Percentiles rank a stretch among this genome's conserved stretches.
Conservation (phyloP, 169 alveolate species). For the Fabrea salina region DNA sequence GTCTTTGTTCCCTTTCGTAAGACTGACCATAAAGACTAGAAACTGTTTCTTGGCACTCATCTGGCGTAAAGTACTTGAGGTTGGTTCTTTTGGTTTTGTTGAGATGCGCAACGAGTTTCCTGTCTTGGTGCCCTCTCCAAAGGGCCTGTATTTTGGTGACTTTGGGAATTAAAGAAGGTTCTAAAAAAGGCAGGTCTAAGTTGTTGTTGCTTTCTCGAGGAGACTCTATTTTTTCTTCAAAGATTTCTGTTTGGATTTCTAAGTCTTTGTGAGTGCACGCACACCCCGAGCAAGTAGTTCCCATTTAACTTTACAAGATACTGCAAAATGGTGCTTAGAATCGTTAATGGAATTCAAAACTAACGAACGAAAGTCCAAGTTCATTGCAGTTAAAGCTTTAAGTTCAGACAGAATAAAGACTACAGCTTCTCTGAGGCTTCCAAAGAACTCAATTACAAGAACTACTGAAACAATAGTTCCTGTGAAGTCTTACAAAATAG, state of each 20-base stretch:
- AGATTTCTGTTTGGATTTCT: background rate
- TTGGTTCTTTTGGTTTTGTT: background rate
- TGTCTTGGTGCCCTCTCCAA: slow-evolving; percentile 20
- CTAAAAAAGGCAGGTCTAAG: background rate
- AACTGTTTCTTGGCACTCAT: background rate
- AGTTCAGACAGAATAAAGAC: too few species aligned
- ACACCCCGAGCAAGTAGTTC: background rate
- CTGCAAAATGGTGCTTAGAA: too few species aligned
- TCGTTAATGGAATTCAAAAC: too few species aligned
- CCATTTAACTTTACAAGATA: too few species aligned
- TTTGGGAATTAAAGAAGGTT: background rate
- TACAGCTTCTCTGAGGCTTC: too few species aligned
- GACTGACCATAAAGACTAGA: too few species aligned
- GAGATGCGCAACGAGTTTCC: background rate
- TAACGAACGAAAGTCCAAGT: too few species aligned
- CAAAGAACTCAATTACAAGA: too few species aligned
- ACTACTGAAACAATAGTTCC: too few species aligned
- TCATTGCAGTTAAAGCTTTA: too few species aligned
- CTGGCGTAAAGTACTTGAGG: slow-evolving; percentile 8
- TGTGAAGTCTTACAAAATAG: too few species aligned
- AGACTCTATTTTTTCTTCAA: background rate
- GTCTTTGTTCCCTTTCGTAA: slow-evolving; percentile 10
- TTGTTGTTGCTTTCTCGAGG: background rate
- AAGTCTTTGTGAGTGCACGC: background rate
- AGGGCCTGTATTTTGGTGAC: background rate